Conservation (phyloP, 2,329 filamentous ascomycete genomes). For the Coleophoma crateriformis region DNA sequence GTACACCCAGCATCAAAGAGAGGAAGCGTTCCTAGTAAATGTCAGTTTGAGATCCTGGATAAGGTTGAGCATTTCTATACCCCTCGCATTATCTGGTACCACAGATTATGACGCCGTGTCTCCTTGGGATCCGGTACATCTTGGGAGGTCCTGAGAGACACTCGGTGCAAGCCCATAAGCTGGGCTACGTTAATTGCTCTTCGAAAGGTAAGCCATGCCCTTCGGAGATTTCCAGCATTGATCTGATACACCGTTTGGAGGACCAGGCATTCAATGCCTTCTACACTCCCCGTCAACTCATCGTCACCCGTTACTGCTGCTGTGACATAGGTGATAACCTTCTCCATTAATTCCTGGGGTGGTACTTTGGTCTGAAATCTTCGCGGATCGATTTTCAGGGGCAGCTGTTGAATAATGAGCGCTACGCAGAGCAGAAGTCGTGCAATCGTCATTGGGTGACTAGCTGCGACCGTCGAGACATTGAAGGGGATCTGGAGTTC, state of each 20-base stretch:
- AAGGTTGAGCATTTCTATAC: no score
- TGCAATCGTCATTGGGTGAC: constrained; percentile 1
- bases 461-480: background rate
- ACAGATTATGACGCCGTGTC: no score
- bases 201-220: constrained; percentile 36
- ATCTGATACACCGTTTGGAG: constrained; percentile 36
- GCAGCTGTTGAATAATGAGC: constrained; percentile 4
- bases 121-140: no score
- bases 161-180: constrained; percentile 40
- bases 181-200: constrained; percentile 42
- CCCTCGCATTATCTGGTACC: no score
- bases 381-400: background rate
- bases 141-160: no score
- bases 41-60: no score
- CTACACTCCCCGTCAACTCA: constrained; percentile 34
- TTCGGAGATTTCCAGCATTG: constrained; percentile 39
- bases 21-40: no score
- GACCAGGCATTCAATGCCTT: constrained; percentile 43
- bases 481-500: background rate
- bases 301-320: constrained; percentile 35
- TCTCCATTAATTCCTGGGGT: background rate
- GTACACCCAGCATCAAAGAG: background rate
- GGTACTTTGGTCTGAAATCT: background rate
- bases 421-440: background rate
- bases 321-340: background rate